Base-by-base conservation (phyloP, 345 rosid genomes). In the Ceriops zippeliana region DNA sequence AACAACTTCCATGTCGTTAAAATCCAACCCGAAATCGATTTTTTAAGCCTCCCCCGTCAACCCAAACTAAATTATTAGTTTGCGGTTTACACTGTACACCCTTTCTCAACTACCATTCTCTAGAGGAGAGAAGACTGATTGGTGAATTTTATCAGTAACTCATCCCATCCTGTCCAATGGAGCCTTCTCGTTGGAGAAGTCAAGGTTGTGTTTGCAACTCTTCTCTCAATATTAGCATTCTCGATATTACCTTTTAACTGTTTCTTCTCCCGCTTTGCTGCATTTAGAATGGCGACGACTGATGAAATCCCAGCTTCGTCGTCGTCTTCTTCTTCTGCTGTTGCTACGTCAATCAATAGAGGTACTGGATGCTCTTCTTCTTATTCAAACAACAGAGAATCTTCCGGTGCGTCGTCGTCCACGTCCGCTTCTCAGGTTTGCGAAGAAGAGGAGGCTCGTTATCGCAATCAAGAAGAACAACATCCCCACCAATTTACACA, bases 391-490 rank as follows among this genome's bases (percentile, higher is more conserved):
- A 21, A 42, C 31, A 47, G 52, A 15, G 66, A 61, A 5, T 27
- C 52, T 37, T n/a, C 66, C 1, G 53, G 58, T 58, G 61, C 62
- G 26, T 49, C 71, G 9, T 59, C 65, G 13, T 61, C 71, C 3
- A 13, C 49, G 5, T 74, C 69, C 47, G 38, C 38, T 27, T 32
- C 61, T 9, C 47, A 17, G 51, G 65, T 34, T 24, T n/a, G 69
- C 35, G 35, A 68, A 62, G 27, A 67, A 60, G 20, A 28, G 27
- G 19, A 42, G 17, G 49, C 13, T 20, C 66, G 35, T 31, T 60
- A 28, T 49, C 60, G 59, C 59, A 11, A 17, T 37, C 51, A 42
- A 24, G 65, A 72, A 10, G 20, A 20, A 15, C 34, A 16, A 3
- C 28, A 27, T 58, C 69, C 42, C 15, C 53, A 42, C 11, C 58